Percentiles rank a stretch among this genome's conserved stretches.
Conservation (phyloP, 768 basidiomycete species). For the Leccinum disarticulatum region DNA sequence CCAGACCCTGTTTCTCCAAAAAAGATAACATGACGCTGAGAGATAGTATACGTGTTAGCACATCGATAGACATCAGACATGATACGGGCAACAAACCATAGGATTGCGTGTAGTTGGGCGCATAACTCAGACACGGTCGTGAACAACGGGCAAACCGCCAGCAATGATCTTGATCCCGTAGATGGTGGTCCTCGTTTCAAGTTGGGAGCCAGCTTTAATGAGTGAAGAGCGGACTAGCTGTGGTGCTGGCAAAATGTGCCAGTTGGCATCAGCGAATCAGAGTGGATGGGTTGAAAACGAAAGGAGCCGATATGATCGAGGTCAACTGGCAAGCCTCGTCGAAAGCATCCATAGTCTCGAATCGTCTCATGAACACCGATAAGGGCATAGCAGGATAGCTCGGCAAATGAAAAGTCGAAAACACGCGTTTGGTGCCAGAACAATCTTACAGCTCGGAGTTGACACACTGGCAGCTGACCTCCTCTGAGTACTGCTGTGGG, state of each 20-base stretch:
- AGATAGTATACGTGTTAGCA: background rate
- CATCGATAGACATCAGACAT: background rate
- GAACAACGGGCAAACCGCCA: background rate
- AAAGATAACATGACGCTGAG: constrained; percentile 20
- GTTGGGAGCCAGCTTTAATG: too few species aligned
- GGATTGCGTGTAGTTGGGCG: background rate
- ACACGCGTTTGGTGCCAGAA: constrained; percentile 9
- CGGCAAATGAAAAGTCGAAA: background rate
- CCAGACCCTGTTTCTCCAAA: constrained; percentile 26
- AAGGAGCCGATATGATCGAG: background rate
- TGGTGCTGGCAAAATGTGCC: background rate
- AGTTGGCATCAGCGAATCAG: background rate
- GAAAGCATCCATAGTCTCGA: constrained; percentile 2
- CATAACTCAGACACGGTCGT: background rate
- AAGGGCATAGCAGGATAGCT: constrained; percentile 4
- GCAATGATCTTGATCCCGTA: background rate
- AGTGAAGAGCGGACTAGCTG: background rate
- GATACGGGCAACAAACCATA: background rate
- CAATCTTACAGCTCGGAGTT: too few species aligned
- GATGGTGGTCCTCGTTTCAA: background rate
- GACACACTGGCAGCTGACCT: too few species aligned
- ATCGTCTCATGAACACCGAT: constrained; percentile 7
- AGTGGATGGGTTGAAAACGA: background rate
- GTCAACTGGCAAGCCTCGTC: background rate
- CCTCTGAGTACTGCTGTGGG: too few species aligned